Evolutionary conservation across 305 asterid species (phyloP), one percentile per base, ranked within the genome.

Genomic region (Coffea humblotiana): DNA sequence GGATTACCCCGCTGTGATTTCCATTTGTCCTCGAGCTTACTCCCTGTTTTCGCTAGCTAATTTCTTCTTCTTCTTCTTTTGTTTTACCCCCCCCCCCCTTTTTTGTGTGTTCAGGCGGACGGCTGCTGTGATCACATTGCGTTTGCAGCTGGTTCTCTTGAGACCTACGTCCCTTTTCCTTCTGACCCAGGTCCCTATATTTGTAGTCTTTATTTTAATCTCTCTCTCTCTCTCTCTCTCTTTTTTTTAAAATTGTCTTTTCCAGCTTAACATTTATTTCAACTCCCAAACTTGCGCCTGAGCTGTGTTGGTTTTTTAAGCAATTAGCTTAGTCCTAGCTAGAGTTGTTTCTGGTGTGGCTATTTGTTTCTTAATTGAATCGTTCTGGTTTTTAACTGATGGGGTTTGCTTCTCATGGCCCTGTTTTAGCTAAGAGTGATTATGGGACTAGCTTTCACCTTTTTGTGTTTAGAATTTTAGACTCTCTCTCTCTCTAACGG

Each of bases 121-220:
- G 18, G 70, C 23, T 23, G 70, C 23, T 23, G 21, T 29, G 75
- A 43, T 45, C 35, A 15, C 15, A 73, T 73, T 66, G 77, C 77
- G 4, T 72, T 72, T 51, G 60, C 76, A 3, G 64, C 76, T 25
- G 52, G 0, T 52, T 13, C 68, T 18, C 51, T 51, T 37, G 65
- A 52, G 67, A 54, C 77, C 19, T 74, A 12, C 65, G 54, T 74
- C 60, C 67, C 52, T 23, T 18, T 73, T 21, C 77, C 77, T 32
- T 54, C 48, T 29, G 67, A 32, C 52, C 60, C 68, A 29, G 68
- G 68, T 74, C 21, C 68, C 13, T 37, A 4, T 21, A 4, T 19
- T 1, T 3, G 1, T 74, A 3, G 1, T 74, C 54, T 51, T 14
- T 29, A 29, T 29, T 29, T 29, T 29, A 29, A 29, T 29, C 32